These are phyloP conservation scores for Globisporangium radiosum DNA, from an alignment of 352 stramenopile species.

Conservation along the genomic window DNA sequence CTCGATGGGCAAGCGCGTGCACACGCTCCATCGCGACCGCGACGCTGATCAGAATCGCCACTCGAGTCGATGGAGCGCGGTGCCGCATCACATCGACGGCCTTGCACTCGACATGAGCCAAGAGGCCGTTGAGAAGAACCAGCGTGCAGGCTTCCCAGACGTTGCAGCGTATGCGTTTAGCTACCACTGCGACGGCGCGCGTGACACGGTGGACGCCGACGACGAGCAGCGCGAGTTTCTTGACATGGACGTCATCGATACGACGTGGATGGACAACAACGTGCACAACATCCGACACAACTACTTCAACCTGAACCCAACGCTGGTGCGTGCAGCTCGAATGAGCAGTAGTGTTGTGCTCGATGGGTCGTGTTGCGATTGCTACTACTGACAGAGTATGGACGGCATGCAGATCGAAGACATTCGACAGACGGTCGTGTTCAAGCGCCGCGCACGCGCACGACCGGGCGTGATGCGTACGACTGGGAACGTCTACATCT, in stretches of 20 bases:
- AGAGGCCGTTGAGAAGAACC: constrained; percentile 41
- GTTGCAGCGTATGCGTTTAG: constrained; percentile 54
- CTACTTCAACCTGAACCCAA: constrained; percentile 85
- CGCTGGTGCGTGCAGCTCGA: constrained; percentile 38
- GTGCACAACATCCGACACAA: constrained; percentile 79
- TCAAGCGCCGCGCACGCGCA: constrained; percentile 17
- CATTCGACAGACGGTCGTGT: constrained; percentile 22
- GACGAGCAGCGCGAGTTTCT: constrained; percentile 36
- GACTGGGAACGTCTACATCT: constrained; percentile 32
- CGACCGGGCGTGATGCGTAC: constrained; percentile 21
- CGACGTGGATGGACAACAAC: constrained; percentile 84
- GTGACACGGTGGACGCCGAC: constrained; percentile 2
- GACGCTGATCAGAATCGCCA: constrained; percentile 4
- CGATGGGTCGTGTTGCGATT: not conserved
- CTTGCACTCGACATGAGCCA: constrained; percentile 29
- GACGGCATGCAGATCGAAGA: constrained; percentile 24
- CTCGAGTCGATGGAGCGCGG: constrained; percentile 11
- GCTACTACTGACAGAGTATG: not conserved
- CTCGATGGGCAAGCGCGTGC: constrained; percentile 41
- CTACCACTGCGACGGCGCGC: constrained; percentile 14
- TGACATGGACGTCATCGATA: constrained; percentile 86
- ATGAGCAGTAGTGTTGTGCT: no score
- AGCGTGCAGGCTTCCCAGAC: constrained; percentile 42
- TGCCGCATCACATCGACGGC: constrained; percentile 18
- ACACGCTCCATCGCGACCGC: constrained; percentile 39